Conservation (phyloP, 2,329 filamentous ascomycete species). For the Aspergillus alliaceus region DNA sequence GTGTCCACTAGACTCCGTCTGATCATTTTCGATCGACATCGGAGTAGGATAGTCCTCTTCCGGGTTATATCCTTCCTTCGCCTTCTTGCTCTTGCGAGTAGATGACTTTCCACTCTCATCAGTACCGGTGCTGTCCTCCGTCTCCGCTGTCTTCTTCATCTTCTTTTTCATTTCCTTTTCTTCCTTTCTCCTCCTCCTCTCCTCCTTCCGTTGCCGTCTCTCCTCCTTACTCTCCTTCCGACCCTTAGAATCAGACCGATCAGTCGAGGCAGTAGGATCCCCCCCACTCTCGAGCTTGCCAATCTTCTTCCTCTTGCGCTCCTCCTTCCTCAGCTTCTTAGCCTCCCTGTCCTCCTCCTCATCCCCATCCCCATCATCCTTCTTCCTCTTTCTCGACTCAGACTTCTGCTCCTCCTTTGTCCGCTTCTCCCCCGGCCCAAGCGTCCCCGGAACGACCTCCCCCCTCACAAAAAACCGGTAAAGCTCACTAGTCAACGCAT, state of each 20-base stretch:
- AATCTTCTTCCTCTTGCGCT: constrained; percentile 14
- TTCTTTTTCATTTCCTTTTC: constrained; percentile 19
- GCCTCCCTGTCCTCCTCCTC: constrained; percentile 32
- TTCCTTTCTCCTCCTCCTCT: constrained; percentile 20
- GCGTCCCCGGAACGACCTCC: constrained; percentile 71
- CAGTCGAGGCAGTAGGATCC: constrained; percentile 1
- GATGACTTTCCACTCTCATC: neutral
- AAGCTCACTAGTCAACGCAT: constrained; percentile 54
- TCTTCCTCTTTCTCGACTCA: constrained; percentile 30
- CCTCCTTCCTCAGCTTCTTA: constrained; percentile 29
- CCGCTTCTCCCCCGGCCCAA: constrained; percentile 16
- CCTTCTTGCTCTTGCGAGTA: constrained; percentile 21
- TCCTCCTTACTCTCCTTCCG: constrained; percentile 27
- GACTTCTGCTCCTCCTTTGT: constrained; percentile 8
- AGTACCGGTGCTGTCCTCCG: constrained; percentile 22
- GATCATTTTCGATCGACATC: constrained; percentile 24
- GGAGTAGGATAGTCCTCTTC: constrained; percentile 36
- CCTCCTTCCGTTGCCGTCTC: constrained; percentile 25
- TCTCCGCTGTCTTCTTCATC: constrained; percentile 22
- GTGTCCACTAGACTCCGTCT: constrained; percentile 16
- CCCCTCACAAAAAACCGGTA: constrained; percentile 86
- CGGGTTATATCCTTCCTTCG: constrained; percentile 15
- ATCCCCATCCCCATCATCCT: constrained; percentile 38
- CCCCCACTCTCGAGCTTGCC: constrained; percentile 12
- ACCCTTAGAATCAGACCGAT: constrained; percentile 11